These are phyloP conservation scores for Trypanosoma brucei DNA, from an alignment of 208 protist genomes.

Conservation along the genomic window DNA sequence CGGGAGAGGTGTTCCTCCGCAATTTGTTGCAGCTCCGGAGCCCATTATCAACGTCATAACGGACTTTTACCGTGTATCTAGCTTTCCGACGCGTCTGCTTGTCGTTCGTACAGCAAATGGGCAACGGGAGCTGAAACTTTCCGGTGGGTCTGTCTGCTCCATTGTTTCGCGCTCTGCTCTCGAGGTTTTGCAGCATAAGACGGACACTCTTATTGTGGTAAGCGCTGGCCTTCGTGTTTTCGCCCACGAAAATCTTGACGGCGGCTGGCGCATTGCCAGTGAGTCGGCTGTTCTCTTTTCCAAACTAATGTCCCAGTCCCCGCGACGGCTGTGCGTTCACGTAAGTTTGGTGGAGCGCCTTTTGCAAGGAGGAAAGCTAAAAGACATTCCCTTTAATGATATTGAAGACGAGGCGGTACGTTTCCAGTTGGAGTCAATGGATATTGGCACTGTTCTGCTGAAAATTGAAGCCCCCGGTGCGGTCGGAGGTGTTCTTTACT, in stretches of 20 bases:
- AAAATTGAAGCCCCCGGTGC: constrained; percentile 35
- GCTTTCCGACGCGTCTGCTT: constrained; percentile 57
- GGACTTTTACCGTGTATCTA: constrained; percentile 46
- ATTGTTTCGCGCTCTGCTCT: constrained; percentile 55
- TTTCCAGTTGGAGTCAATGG: constrained; percentile 32
- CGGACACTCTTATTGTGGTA: constrained; percentile 60
- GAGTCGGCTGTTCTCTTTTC: constrained; percentile 70
- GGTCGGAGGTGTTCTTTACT: constrained; percentile 43
- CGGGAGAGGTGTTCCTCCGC: constrained; percentile 40
- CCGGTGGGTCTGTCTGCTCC: constrained; percentile 46
- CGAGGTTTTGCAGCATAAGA: constrained; percentile 56
- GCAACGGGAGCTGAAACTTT: constrained; percentile 53
- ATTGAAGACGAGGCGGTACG: constrained; percentile 49
- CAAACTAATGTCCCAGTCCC: constrained; percentile 47
- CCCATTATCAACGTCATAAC: constrained; percentile 35
- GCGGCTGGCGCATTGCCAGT: constrained; percentile 70
- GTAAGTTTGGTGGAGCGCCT: constrained; percentile 49
- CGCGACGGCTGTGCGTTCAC: constrained; percentile 49
- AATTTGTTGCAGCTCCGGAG: constrained; percentile 47
- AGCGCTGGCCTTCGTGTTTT: constrained; percentile 75
- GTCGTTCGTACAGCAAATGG: constrained; percentile 66
- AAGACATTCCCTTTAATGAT: constrained; percentile 47
- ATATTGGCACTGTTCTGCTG: constrained; percentile 58
- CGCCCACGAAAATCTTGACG: constrained; percentile 60
- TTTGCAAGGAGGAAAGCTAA: constrained; percentile 58